These are phyloP conservation scores for Tulasnella sp. DNA, from an alignment of 768 basidiomycete genomes.

Conservation along the genomic window DNA sequence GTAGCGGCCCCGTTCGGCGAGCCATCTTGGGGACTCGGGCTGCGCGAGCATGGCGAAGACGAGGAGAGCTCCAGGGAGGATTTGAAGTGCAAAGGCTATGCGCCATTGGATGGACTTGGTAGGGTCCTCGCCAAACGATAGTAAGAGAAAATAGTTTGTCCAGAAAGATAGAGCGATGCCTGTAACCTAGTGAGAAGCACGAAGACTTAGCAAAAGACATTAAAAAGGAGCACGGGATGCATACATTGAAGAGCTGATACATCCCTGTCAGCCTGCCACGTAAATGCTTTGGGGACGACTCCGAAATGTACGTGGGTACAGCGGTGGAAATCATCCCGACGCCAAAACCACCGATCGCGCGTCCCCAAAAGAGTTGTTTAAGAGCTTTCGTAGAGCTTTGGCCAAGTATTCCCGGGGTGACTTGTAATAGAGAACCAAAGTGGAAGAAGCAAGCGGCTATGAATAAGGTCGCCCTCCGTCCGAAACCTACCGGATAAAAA, in stretches of 20 bases:
- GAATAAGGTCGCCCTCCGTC: slow-evolving; percentile 36
- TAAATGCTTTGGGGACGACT: slow-evolving; percentile 37
- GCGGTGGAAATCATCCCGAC: slow-evolving; percentile 22
- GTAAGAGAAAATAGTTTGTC: background rate
- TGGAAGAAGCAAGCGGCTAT: slow-evolving; percentile 36
- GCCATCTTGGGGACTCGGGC: slow-evolving; percentile 66
- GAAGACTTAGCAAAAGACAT: background rate
- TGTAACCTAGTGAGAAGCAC: background rate
- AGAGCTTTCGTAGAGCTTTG: slow-evolving; percentile 24
- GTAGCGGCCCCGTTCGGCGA: slow-evolving; percentile 48
- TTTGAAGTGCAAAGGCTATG: slow-evolving; percentile 61
- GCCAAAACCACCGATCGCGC: slow-evolving; percentile 19
- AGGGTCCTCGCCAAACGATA: background rate
- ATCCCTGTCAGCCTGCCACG: slow-evolving; percentile 37
- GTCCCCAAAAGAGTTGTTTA: slow-evolving; percentile 28
- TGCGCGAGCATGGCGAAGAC: slow-evolving; percentile 36
- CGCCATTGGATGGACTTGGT: slow-evolving; percentile 37
- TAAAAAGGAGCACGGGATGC: background rate
- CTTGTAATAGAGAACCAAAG: slow-evolving; percentile 38
- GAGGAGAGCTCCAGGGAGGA: slow-evolving; percentile 55
- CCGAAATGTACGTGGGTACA: slow-evolving; percentile 41
- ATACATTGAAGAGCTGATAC: slow-evolving; percentile 18
- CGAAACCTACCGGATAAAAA: slow-evolving; percentile 33
- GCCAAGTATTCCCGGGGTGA: slow-evolving; percentile 22
- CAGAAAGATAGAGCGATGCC: slow-evolving; percentile 12